Evolutionary conservation across 306 rosid genomes (phyloP).

Genomic region (Bauhinia variegata): DNA sequence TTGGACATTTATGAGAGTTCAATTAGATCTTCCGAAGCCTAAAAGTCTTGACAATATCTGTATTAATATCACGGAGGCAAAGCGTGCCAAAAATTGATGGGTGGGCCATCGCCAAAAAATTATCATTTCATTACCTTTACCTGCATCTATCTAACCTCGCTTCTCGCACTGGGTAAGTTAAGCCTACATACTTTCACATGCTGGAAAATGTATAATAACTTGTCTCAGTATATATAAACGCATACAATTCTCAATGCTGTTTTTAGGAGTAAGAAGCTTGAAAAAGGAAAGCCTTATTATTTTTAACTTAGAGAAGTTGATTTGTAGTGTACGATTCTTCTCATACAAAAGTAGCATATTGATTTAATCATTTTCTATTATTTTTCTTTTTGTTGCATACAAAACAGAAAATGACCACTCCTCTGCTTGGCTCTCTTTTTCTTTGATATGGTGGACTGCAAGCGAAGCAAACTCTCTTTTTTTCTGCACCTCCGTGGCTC

Average conservation of each 20-base stretch:
- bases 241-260: too few relatives aligned
- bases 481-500: slow-evolving; percentile 26
- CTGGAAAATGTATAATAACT: not conserved
- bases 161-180: not conserved
- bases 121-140: too few relatives aligned
- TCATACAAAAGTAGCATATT: slow-evolving; percentile 12
- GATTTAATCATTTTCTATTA: slow-evolving; percentile 27
- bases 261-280: too few relatives aligned
- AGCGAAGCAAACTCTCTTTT: slow-evolving; percentile 42
- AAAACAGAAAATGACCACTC: slow-evolving; percentile 45
- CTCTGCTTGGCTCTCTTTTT: slow-evolving; percentile 33
- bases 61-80: not conserved
- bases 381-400: slow-evolving; percentile 31
- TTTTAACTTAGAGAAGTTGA: too few relatives aligned
- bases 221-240: too few relatives aligned
- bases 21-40: not conserved
- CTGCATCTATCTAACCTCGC: not conserved
- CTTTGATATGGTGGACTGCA: slow-evolving; percentile 40
- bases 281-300: too few relatives aligned
- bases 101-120: slow-evolving; percentile 26
- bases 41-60: not conserved
- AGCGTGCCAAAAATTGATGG: slow-evolving; percentile 30
- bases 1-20: not conserved
- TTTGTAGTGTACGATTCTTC: too few relatives aligned
- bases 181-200: not conserved